Evolutionary conservation across 805 yeast genomes (phyloP).

Genomic region (Starmera caribaea): DNA sequence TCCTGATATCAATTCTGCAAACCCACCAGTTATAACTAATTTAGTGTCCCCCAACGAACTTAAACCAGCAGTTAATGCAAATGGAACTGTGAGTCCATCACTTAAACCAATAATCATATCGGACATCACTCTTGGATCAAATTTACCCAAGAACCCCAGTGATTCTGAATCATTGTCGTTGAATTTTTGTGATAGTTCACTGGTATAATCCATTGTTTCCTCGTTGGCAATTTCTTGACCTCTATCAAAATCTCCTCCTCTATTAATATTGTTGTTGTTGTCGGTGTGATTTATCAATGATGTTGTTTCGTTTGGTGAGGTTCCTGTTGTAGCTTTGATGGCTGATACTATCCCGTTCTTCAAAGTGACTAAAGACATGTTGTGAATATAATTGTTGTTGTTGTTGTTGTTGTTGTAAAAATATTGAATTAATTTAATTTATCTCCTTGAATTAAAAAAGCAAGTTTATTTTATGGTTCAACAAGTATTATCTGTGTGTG

Average conservation of each 20-base stretch:
- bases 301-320: constrained; percentile 1
- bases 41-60: constrained; percentile 83
- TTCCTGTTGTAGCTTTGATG: constrained; percentile 1
- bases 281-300: constrained; percentile 7
- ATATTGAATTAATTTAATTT: neutral
- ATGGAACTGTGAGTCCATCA: constrained; percentile 97
- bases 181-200: constrained; percentile 1
- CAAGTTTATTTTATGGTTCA: neutral
- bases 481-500: too few species aligned
- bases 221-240: constrained; percentile 7
- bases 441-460: neutral
- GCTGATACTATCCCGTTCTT: constrained; percentile 16
- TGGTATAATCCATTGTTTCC: neutral
- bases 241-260: constrained; percentile 1
- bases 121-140: constrained; percentile 89
- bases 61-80: constrained; percentile 94
- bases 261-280: constrained; percentile 4
- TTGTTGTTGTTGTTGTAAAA: too few species aligned
- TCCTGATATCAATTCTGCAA: constrained; percentile 95
- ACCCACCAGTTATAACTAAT: constrained; percentile 93
- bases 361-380: constrained; percentile 17
- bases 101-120: constrained; percentile 89
- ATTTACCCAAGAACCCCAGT: constrained; percentile 23
- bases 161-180: constrained; percentile 3
- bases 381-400: neutral